A percentile compares a stretch with the other conserved stretches of the same genome.
phyloP scores from a whole-genome alignment of 345 rosid species.

The Schrenkiella parvula region DNA sequence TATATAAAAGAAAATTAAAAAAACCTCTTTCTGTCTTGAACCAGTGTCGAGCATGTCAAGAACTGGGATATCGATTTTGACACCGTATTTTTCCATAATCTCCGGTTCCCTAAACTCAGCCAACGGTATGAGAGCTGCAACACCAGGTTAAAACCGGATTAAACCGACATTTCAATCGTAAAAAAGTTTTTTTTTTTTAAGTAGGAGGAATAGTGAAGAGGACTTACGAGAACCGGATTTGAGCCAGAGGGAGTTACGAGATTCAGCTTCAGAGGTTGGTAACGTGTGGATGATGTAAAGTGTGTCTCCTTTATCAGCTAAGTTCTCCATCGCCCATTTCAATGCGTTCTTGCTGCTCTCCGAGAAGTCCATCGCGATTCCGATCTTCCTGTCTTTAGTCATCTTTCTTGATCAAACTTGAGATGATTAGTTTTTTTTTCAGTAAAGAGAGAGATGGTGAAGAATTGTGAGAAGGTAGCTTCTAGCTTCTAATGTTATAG shows the following conservation, averaged over 20 bases:
- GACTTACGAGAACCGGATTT: slow-evolving; percentile 76
- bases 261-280: slow-evolving; percentile 39
- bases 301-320: slow-evolving; percentile 73
- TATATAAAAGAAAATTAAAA: neutral
- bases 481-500: neutral
- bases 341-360: slow-evolving; percentile 89
- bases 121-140: slow-evolving; percentile 82
- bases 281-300: slow-evolving; percentile 66
- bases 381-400: slow-evolving; percentile 60
- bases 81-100: slow-evolving; percentile 53
- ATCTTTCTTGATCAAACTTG: slow-evolving; percentile 35
- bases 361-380: slow-evolving; percentile 94
- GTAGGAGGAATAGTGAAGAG: neutral
- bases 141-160: neutral
- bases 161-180: neutral
- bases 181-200: too few species aligned
- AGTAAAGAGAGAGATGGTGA: neutral
- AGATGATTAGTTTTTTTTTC: neutral
- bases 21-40: slow-evolving; percentile 80
- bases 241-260: slow-evolving; percentile 46
- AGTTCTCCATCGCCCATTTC: slow-evolving; percentile 76
- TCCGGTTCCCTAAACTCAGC: slow-evolving; percentile 82
- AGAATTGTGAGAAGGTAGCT: neutral
- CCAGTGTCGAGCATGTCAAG: slow-evolving; percentile 89
- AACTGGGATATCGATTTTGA: slow-evolving; percentile 51